These are phyloP conservation scores for Ustilago lituana DNA, from an alignment of 1,284 basidiomycete species.

Conservation along the genomic window DNA sequence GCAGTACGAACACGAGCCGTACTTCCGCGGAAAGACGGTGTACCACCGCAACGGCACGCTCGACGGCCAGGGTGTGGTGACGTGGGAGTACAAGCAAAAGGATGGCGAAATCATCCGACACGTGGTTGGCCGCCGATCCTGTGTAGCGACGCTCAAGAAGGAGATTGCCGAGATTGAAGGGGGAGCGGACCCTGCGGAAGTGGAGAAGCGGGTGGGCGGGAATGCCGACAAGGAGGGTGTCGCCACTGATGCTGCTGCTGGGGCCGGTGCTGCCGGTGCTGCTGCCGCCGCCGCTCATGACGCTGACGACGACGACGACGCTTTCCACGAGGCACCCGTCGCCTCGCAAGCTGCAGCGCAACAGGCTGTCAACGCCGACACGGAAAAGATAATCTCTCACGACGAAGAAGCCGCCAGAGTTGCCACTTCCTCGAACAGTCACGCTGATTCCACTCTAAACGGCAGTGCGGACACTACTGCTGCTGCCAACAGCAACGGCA, in stretches of 20 bases:
- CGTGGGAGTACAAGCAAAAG: slow-evolving; percentile 64
- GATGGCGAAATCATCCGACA: slow-evolving; percentile 57
- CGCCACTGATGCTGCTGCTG: slow-evolving; percentile 18
- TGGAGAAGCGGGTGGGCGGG: slow-evolving; percentile 26
- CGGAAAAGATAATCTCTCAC: slow-evolving; percentile 44
- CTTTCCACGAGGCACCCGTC: slow-evolving; percentile 47
- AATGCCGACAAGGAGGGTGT: slow-evolving; percentile 21
- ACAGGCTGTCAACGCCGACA: slow-evolving; percentile 38
- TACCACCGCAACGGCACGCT: slow-evolving; percentile 67
- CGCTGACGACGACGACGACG: slow-evolving; percentile 20
- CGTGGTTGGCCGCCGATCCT: slow-evolving; percentile 53
- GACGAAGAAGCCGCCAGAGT: slow-evolving; percentile 38
- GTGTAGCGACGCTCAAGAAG: slow-evolving; percentile 52
- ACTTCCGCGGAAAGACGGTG: slow-evolving; percentile 60
- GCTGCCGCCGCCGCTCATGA: slow-evolving; percentile 12
- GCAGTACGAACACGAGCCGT: slow-evolving; percentile 66
- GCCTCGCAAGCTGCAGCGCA: slow-evolving; percentile 24
- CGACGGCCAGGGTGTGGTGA: slow-evolving; percentile 62
- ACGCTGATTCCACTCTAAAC: slow-evolving; percentile 5
- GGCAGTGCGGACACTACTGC: slow-evolving; percentile 14
- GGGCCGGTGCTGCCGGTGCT: slow-evolving; percentile 22
- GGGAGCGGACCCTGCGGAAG: slow-evolving; percentile 17
- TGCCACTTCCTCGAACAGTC: background rate
- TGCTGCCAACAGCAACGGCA: slow-evolving; percentile 9
- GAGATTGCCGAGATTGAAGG: slow-evolving; percentile 58